Conservation (phyloP, 2,329 filamentous ascomycete species). For the Cladobotryum mycophilum region DNA sequence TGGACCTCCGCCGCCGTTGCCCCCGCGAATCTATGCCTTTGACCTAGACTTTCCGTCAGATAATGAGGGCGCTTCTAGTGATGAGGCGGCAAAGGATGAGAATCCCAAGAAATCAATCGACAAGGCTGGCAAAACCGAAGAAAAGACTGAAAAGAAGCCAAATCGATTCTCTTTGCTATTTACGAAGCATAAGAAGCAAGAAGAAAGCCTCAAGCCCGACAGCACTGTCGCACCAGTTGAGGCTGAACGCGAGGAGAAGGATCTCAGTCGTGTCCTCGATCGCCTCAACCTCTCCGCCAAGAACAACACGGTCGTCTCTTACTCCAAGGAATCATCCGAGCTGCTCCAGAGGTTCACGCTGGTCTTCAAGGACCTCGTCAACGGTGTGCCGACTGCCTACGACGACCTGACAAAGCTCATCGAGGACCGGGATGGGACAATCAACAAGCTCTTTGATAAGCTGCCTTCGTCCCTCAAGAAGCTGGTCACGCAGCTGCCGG, state of each 20-base stretch:
- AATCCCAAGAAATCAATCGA: conserved; percentile 24
- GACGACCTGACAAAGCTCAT: conserved; percentile 67
- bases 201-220: conserved; percentile 27
- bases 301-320: conserved; percentile 79
- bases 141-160: conserved; percentile 26
- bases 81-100: conserved; percentile 9
- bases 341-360: conserved; percentile 79
- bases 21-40: conserved; percentile 45
- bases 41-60: conserved; percentile 42
- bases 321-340: conserved; percentile 78
- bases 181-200: conserved; percentile 32
- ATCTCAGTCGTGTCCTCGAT: conserved; percentile 74
- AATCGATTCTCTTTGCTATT: conserved; percentile 31
- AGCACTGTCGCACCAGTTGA: conserved; percentile 33
- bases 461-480: conserved; percentile 78
- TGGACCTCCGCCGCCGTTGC: conserved; percentile 47
- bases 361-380: conserved; percentile 85
- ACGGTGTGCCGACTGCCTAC: conserved; percentile 89
- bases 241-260: conserved; percentile 53
- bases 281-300: conserved; percentile 75
- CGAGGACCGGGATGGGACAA: conserved; percentile 54
- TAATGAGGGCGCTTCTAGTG: conserved; percentile 22
- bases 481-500: conserved; percentile 75
- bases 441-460: conserved; percentile 55
- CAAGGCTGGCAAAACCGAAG: conserved; percentile 17